These are phyloP conservation scores for Flaveria ramosissima DNA, from an alignment of 129 eudicot species.

Conservation along the genomic window DNA sequence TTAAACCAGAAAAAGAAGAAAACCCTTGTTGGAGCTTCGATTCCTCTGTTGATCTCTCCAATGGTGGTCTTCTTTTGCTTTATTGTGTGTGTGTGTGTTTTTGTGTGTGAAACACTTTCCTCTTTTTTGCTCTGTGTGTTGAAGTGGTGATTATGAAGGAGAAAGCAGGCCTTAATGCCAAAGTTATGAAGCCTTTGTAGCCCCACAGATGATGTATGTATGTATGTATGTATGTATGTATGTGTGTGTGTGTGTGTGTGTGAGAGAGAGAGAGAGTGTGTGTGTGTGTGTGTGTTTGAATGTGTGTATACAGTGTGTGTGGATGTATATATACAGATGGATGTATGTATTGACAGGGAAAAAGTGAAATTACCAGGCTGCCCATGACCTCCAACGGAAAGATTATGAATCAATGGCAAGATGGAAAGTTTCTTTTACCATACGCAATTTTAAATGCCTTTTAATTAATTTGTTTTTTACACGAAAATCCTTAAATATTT, in stretches of 20 bases:
- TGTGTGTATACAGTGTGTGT: constrained; percentile 19
- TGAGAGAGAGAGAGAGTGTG: background rate
- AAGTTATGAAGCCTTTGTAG: constrained; percentile 34
- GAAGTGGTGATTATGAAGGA: constrained; percentile 37
- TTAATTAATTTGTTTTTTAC: too few species aligned
- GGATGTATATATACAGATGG: constrained; percentile 12
- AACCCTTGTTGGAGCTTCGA: constrained; percentile 32
- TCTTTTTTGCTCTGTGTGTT: constrained; percentile 39
- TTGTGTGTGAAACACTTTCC: constrained; percentile 26
- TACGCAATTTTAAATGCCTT: background rate
- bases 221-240: background rate
- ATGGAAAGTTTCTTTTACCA: constrained; percentile 8
- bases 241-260: background rate
- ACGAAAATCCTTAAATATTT: too few species aligned
- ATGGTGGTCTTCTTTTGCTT: constrained; percentile 26
- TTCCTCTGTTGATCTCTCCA: constrained; percentile 32
- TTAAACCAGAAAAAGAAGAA: constrained; percentile 28
- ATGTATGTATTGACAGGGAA: constrained; percentile 10
- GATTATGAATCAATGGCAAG: constrained; percentile 23
- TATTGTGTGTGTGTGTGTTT: constrained; percentile 19
- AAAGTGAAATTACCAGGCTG: constrained; percentile 34
- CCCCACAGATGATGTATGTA: constrained; percentile 18
- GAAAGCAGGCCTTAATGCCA: constrained; percentile 42
- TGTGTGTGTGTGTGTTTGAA: constrained; percentile 4
- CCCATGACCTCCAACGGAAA: constrained; percentile 34